Base-by-base conservation (phyloP, 371 early-diverging fungal genomes). In the Mortierella sp. region DNA sequence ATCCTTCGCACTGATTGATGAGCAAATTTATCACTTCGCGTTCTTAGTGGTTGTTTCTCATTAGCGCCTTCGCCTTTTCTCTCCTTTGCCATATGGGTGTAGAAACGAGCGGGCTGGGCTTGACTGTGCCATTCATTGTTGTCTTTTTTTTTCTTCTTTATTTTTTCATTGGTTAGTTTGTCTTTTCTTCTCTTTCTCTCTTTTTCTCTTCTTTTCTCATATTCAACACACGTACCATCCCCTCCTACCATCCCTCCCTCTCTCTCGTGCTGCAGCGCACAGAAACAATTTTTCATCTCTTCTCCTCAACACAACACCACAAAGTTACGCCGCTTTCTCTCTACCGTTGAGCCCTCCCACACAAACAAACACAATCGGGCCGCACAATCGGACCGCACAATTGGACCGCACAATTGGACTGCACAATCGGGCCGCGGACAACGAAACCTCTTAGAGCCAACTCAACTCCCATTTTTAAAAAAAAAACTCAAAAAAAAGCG, bases 71-170 rank as follows among this genome's bases (percentile, higher is more conserved):
- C 38, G 41, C 68, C 68, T 24, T 24, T 38, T 41, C 24, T 32
- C 18, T 41, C 68, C 8, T 8, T 21, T 38, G 35, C 41, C 51
- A 51, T 51, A 51, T 51, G 51, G 21, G 51, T 21, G 51, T 51
- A 51, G 51, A 51, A 21, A 51, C 51, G 5, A 5, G 18, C 0
- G 6, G 38, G 8, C 21, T 35, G 21, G 60, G 16, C 60, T 14
- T 58, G 38, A 8, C 68, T 68, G 68, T 68, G 68, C 68, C 68
- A 68, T 68, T 8, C 68, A 68, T 68, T 24, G 35, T 65, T 21
- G 1, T 14, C 14, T 21, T 24, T 41, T 41, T 63, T 63, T 24
- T 41, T 8, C 41, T 41, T 38, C 11, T 24, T 65, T 38, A 8
- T 38, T 41, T 60, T 35, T 68, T 41, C 24, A 68, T 68, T 68